These are phyloP conservation scores for Hanseniaspora vineae DNA, from an alignment of 805 yeast species.

Conservation along the genomic window DNA sequence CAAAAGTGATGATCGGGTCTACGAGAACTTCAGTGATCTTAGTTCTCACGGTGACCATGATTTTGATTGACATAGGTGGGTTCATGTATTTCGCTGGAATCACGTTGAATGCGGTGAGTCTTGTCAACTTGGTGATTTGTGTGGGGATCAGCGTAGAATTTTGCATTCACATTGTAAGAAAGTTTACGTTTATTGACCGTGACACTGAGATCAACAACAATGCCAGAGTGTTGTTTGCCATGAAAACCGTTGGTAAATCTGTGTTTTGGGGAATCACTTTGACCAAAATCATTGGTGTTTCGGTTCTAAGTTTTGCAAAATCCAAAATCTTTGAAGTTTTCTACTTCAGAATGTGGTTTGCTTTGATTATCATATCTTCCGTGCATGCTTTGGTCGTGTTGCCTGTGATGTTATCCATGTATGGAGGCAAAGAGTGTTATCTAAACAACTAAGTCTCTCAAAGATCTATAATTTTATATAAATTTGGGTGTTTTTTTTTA, in stretches of 20 bases:
- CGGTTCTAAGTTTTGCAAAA: constrained; percentile 73
- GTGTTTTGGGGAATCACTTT: constrained; percentile 83
- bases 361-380: constrained; percentile 64
- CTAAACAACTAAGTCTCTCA: constrained; percentile 4
- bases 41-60: constrained; percentile 44
- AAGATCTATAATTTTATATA: neutral
- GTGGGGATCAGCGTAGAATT: constrained; percentile 90
- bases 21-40: constrained; percentile 44
- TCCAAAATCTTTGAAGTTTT: constrained; percentile 84
- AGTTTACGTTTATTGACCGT: constrained; percentile 41
- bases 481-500: too few relatives aligned
- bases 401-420: constrained; percentile 56
- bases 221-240: constrained; percentile 36
- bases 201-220: constrained; percentile 23
- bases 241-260: constrained; percentile 74
- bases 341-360: constrained; percentile 90
- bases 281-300: constrained; percentile 80
- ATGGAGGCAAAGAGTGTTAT: constrained; percentile 35
- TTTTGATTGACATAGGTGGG: constrained; percentile 66
- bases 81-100: constrained; percentile 64
- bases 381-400: constrained; percentile 66
- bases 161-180: constrained; percentile 75
- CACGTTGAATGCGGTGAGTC: constrained; percentile 74
- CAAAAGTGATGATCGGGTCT: constrained; percentile 56
- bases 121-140: constrained; percentile 86